Percentiles rank a stretch among this genome's conserved stretches.
Conservation (phyloP, 108 stramenopile species). For the Cylindrotheca closterium region DNA sequence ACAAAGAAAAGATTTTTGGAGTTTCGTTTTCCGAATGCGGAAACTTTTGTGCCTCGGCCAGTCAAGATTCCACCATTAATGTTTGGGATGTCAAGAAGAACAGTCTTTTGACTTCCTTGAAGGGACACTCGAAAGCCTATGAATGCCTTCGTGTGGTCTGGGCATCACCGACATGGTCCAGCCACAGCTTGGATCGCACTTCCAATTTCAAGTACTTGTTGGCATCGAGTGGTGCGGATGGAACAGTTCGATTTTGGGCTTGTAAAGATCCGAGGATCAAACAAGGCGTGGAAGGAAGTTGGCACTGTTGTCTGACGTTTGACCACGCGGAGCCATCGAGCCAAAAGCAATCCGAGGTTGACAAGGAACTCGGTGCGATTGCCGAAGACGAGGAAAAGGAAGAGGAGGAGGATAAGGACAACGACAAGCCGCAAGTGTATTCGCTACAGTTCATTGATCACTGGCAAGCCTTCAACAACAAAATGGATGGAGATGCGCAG, state of each 20-base stretch:
- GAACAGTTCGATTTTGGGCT: constrained; percentile 27
- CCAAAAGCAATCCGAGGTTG: no score
- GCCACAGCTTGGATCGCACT: constrained; percentile 18
- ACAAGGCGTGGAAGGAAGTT: constrained; percentile 20
- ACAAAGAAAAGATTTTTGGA: constrained; percentile 75
- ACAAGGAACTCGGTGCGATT: background rate
- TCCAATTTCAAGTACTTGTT: constrained; percentile 16
- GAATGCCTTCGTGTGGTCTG: constrained; percentile 83
- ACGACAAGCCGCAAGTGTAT: constrained; percentile 79
- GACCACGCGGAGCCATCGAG: no score
- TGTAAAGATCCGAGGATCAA: constrained; percentile 21
- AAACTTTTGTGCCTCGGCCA: constrained; percentile 67
- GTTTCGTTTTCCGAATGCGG: constrained; percentile 68
- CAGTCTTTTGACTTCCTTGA: constrained; percentile 49
- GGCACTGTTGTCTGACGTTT: no score
- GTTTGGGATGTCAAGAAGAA: constrained; percentile 68
- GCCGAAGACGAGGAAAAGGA: constrained; percentile 1
- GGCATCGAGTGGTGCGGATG: constrained; percentile 44
- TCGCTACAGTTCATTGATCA: constrained; percentile 77
- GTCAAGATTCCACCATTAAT: constrained; percentile 72
- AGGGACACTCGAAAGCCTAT: constrained; percentile 47
- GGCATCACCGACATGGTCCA: constrained; percentile 38
- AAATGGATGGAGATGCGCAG: constrained; percentile 11
- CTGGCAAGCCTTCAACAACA: constrained; percentile 40
- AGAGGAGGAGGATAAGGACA: constrained; percentile 25